Base-by-base conservation (phyloP, 2,329 filamentous ascomycete species). In the Stagonosporopsis tanaceti region DNA sequence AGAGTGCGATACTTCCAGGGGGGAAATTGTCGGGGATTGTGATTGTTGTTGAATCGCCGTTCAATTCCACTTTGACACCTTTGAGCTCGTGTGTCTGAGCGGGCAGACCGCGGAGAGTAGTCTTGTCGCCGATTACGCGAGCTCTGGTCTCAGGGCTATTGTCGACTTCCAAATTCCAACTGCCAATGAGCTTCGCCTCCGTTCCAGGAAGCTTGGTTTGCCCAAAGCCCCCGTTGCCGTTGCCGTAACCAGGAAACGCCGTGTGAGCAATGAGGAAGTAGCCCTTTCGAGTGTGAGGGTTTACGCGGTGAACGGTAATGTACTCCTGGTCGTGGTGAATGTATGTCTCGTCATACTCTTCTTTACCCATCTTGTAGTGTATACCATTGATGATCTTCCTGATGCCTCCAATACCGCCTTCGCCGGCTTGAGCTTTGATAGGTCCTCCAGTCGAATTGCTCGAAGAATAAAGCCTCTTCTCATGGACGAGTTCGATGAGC, bases 241-340 rank as follows among this genome's bases (percentile, higher is more conserved):
- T 91, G 22, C 92, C 91, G 68, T 93, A 94, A 1, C 93, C 93
- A 1, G 93, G 92, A 78, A 94, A 99, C 0, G 96, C 95, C 4
- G 95, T 98, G 69, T 98, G 95, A 0, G 96, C 94, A 66, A 99
- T 93, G 44, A 98, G 81, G 77, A 98, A 97, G 76, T 97, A 94
- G 0, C 95, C 95, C 74, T 95, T 96, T 57, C 95, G 86, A 1
- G 92, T 96, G 72, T 91, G 88, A 0, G 94, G 95, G 71, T 99
- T 93, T 2, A 98, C 92, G 60, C 96, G 85, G 75, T 99, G 95
- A 6, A 99, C 92, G 0, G 95, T 99, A 70, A 99, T 90, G 73
- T 97, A 97, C 75, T 99, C 91, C 53, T 92, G 90, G 63, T 98
- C 93, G 73, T 99, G 95, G 72, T 99, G 94, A 50, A 99, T 92